A percentile compares a stretch with the other conserved stretches of the same genome.
Evolutionary conservation across 1,139 yeast species (phyloP).

Genomic region (Candida freyschussii): DNA sequence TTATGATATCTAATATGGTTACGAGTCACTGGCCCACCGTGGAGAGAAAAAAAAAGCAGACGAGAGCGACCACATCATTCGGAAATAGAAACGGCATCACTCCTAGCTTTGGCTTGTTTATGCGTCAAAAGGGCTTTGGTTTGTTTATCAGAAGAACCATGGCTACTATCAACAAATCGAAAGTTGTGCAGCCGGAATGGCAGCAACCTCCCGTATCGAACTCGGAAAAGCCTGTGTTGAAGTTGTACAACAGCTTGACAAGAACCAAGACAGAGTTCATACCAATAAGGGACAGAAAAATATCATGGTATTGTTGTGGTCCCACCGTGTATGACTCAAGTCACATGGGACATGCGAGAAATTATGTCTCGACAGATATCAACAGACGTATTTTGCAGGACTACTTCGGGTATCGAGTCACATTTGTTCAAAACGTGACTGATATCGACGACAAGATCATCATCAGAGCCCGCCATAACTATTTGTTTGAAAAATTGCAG

Average conservation of each 20-base stretch:
- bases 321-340: slow-evolving; percentile 97
- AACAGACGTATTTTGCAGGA: slow-evolving; percentile 83
- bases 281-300: slow-evolving; percentile 55
- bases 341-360: slow-evolving; percentile 99
- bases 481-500: slow-evolving; percentile 61
- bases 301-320: slow-evolving; percentile 97
- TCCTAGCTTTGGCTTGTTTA: too few relatives aligned
- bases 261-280: slow-evolving; percentile 71
- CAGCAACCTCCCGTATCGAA: slow-evolving; percentile 28
- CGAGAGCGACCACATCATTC: too few relatives aligned
- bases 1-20: too few relatives aligned
- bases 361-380: slow-evolving; percentile 91
- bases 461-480: slow-evolving; percentile 86
- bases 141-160: slow-evolving; percentile 14
- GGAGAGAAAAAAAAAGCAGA: too few relatives aligned
- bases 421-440: slow-evolving; percentile 92
- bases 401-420: slow-evolving; percentile 83
- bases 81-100: too few relatives aligned
- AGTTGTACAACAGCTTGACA: slow-evolving; percentile 77
- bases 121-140: too few relatives aligned
- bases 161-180: slow-evolving; percentile 23
- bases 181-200: slow-evolving; percentile 42
- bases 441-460: slow-evolving; percentile 97
- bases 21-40: too few relatives aligned
- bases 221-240: slow-evolving; percentile 32